A percentile compares a stretch with the other conserved stretches of the same genome.
Conservation (phyloP, 2,329 filamentous ascomycete genomes). For the Hypoxylon sp. region DNA sequence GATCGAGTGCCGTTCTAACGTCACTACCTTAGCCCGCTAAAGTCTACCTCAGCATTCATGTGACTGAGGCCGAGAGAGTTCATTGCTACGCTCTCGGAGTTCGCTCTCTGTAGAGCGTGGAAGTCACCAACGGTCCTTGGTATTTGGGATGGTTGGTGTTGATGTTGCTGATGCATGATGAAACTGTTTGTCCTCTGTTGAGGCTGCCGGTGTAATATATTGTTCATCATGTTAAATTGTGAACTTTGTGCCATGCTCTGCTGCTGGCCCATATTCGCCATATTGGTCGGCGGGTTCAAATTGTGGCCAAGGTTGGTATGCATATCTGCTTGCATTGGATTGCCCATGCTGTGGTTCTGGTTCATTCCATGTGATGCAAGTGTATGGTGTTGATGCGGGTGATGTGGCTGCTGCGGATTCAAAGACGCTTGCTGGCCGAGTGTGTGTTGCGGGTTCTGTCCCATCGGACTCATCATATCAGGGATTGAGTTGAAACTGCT, state of each 20-base stretch:
- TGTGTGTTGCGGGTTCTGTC: conserved; percentile 53
- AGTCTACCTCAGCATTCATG: conserved; percentile 58
- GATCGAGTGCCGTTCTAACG: conserved; percentile 6
- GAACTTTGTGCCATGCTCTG: conserved; percentile 49
- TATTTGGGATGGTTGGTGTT: conserved; percentile 50
- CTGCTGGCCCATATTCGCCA: conserved; percentile 51
- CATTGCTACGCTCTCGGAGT: conserved; percentile 57
- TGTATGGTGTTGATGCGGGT: conserved; percentile 50
- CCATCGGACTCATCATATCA: conserved; percentile 67
- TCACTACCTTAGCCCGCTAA: conserved; percentile 55
- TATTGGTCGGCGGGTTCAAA: conserved; percentile 52
- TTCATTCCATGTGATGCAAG: conserved; percentile 51
- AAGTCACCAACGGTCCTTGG: conserved; percentile 63
- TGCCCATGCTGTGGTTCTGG: conserved; percentile 52
- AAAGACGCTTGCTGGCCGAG: conserved; percentile 52
- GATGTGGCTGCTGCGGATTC: conserved; percentile 51
- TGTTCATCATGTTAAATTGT: conserved; percentile 50
- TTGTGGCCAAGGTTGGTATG: conserved; percentile 48
- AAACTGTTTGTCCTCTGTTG: conserved; percentile 58
- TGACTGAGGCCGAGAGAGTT: conserved; percentile 54
- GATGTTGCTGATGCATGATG: conserved; percentile 55
- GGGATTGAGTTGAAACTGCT: conserved; percentile 63
- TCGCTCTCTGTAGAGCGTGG: conserved; percentile 62
- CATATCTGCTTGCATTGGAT: conserved; percentile 54
- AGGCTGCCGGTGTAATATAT: conserved; percentile 54